These are phyloP conservation scores for Allium cepa DNA, from an alignment of 106 monocot genomes.

Conservation along the genomic window DNA sequence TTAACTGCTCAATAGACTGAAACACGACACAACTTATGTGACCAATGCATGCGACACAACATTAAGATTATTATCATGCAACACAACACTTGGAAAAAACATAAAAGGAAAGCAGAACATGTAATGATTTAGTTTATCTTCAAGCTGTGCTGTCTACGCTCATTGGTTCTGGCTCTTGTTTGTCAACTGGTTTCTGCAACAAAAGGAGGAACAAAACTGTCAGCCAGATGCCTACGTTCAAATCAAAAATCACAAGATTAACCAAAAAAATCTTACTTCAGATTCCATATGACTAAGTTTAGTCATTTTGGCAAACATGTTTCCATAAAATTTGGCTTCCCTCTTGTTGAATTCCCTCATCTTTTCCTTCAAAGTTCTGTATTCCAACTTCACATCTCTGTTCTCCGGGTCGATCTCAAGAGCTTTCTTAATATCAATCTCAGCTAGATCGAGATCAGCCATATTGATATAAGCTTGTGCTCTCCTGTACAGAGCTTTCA, in stretches of 20 bases:
- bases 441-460: constrained; percentile 76
- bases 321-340: constrained; percentile 83
- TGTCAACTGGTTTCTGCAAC: constrained; percentile 18
- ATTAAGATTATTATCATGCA: too few species aligned
- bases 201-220: background rate
- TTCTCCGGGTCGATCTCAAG: constrained; percentile 67
- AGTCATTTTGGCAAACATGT: constrained; percentile 88
- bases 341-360: constrained; percentile 87
- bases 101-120: too few species aligned
- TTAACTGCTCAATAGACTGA: too few species aligned
- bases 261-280: constrained; percentile 17
- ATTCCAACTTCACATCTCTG: constrained; percentile 66
- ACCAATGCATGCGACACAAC: too few species aligned
- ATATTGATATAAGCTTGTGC: constrained; percentile 71
- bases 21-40: too few species aligned
- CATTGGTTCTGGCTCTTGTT: constrained; percentile 33
- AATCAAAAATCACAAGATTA: background rate
- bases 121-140: background rate
- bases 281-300: constrained; percentile 27
- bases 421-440: constrained; percentile 76
- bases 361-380: constrained; percentile 81
- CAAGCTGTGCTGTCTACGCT: constrained; percentile 36
- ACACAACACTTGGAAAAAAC: too few species aligned
- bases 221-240: background rate
- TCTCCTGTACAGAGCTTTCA: constrained; percentile 76